Percentiles rank a stretch among this genome's conserved stretches.
Conservation (phyloP, 2,329 filamentous ascomycete genomes). For the Penicillium verrucosum region DNA sequence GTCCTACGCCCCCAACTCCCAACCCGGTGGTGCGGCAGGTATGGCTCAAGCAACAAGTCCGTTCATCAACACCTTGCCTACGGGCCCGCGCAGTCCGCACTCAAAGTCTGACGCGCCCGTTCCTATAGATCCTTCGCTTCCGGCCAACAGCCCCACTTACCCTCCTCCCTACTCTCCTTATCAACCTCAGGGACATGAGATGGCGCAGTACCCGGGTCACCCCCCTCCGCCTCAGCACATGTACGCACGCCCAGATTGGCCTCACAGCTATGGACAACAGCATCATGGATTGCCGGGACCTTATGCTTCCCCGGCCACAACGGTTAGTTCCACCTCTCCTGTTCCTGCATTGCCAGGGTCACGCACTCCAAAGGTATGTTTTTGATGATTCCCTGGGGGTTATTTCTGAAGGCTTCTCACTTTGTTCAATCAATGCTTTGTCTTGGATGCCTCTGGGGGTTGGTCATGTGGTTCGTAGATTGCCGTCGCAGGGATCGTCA, state of each 20-base stretch:
- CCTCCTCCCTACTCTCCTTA: slow-evolving; percentile 85
- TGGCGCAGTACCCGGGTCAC: slow-evolving; percentile 65
- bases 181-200: slow-evolving; percentile 75
- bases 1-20: slow-evolving; percentile 69
- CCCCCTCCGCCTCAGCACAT: slow-evolving; percentile 47
- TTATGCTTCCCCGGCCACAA: slow-evolving; percentile 53
- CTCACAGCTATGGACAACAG: slow-evolving; percentile 45
- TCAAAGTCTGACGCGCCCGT: slow-evolving; percentile 94
- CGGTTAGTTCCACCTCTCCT: slow-evolving; percentile 58
- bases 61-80: slow-evolving; percentile 61
- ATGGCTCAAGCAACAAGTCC: slow-evolving; percentile 99
- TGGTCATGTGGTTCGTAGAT: slow-evolving; percentile 8
- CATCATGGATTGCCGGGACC: slow-evolving; percentile 49
- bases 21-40: slow-evolving; percentile 73
- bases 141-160: slow-evolving; percentile 88
- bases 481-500: slow-evolving; percentile 18
- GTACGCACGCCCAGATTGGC: slow-evolving; percentile 48
- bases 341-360: slow-evolving; percentile 57
- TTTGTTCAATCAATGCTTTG: slow-evolving; percentile 28
- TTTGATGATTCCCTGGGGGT: slow-evolving; percentile 34
- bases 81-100: slow-evolving; percentile 52
- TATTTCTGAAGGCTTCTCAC: slow-evolving; percentile 30
- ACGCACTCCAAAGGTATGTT: slow-evolving; percentile 61
- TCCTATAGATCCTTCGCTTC: slow-evolving; percentile 98
- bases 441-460: slow-evolving; percentile 29